Conservation (phyloP, 176 grass and related monocot species). For the Stipa capillata region DNA sequence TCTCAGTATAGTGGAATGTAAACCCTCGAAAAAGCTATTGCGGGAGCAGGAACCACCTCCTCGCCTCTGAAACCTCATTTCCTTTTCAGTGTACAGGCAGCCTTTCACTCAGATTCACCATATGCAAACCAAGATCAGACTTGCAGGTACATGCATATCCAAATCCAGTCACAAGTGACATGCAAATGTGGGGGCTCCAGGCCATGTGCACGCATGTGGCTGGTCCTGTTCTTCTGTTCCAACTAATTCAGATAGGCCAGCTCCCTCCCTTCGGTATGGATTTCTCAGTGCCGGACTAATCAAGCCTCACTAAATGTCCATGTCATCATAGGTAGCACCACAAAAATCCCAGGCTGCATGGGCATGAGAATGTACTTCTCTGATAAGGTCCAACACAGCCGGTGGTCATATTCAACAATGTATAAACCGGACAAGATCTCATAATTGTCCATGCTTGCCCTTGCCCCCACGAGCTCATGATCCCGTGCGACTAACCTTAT, state of each 20-base stretch:
- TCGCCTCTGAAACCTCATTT: neutral
- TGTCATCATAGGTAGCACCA: constrained; percentile 15
- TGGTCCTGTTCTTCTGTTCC: constrained; percentile 28
- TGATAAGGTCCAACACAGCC: constrained; percentile 14
- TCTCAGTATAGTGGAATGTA: too few species aligned
- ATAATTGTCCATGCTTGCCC: constrained; percentile 32
- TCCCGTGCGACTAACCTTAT: constrained; percentile 7
- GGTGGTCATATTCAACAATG: constrained; percentile 26
- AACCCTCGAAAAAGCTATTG: too few species aligned
- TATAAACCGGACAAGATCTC: constrained; percentile 19
- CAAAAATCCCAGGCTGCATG: constrained; percentile 19
- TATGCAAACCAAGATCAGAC: neutral
- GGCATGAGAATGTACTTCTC: constrained; percentile 29
- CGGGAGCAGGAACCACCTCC: too few species aligned
- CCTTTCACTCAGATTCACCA: neutral
- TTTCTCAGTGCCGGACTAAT: constrained; percentile 11
- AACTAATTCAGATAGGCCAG: constrained; percentile 30
- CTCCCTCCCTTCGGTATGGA: constrained; percentile 5
- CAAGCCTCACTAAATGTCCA: neutral
- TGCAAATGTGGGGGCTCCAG: constrained; percentile 20
- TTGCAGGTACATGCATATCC: neutral
- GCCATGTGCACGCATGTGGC: constrained; percentile 40
- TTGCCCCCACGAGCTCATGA: constrained; percentile 4
- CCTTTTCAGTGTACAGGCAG: neutral
- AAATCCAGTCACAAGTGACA: constrained; percentile 18